Evolutionary conservation across 768 basidiomycete genomes (phyloP).

Genomic region (Suillus subaureus): DNA sequence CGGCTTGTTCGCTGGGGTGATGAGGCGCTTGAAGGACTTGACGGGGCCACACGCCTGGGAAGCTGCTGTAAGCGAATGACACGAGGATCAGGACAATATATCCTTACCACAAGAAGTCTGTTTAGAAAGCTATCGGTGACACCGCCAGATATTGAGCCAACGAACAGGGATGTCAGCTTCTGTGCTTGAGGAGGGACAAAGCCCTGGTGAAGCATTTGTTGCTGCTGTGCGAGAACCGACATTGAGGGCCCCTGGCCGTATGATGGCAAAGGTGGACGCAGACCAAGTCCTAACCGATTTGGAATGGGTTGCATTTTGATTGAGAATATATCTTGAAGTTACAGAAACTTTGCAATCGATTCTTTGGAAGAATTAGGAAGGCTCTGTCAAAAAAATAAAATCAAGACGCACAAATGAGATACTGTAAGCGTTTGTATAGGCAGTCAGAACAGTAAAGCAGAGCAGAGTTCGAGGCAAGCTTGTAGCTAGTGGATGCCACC

Average conservation of each 20-base stretch:
- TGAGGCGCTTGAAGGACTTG: slow-evolving; percentile 88
- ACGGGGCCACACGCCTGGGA: slow-evolving; percentile 86
- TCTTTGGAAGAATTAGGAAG: not conserved
- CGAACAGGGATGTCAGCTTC: slow-evolving; percentile 78
- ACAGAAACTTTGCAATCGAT: not conserved
- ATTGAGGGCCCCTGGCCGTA: slow-evolving; percentile 93
- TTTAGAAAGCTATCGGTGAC: slow-evolving; percentile 85
- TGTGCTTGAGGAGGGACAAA: slow-evolving; percentile 64
- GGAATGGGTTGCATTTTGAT: slow-evolving; percentile 61
- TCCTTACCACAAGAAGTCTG: slow-evolving; percentile 71
- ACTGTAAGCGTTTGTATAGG: not conserved
- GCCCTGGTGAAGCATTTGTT: slow-evolving; percentile 60
- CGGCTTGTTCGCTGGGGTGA: slow-evolving; percentile 90
- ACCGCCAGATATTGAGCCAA: slow-evolving; percentile 95
- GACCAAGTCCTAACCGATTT: slow-evolving; percentile 84
- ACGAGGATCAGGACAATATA: not conserved
- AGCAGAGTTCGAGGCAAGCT: not conserved
- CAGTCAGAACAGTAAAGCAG: not conserved
- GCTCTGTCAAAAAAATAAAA: not conserved
- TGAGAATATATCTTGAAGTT: not conserved
- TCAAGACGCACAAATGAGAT: slow-evolving; percentile 1
- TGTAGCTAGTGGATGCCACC: not conserved
- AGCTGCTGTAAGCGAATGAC: not conserved
- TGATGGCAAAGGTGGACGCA: slow-evolving; percentile 85
- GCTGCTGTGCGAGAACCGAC: slow-evolving; percentile 87